Evolutionary conservation across 805 yeast species (phyloP).

Genomic region (Spathaspora passalidarum): DNA sequence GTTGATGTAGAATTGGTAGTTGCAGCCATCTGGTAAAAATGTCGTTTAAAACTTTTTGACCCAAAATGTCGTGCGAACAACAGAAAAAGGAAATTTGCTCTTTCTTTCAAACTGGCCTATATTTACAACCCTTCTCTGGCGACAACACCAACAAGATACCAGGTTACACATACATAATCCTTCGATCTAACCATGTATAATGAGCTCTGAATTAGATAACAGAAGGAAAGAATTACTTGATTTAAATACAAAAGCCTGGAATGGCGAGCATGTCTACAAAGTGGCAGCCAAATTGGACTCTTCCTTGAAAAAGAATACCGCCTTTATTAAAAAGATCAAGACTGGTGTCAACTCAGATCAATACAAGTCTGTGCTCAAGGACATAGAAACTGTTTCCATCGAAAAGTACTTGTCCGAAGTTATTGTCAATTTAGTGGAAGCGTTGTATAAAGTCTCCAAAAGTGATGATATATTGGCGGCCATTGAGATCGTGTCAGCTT

Average conservation of each 20-base stretch:
- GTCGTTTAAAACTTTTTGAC: too few relatives aligned
- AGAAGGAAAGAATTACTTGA: slow-evolving; percentile 17
- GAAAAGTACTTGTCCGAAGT: slow-evolving; percentile 76
- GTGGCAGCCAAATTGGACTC: slow-evolving; percentile 52
- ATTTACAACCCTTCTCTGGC: too few relatives aligned
- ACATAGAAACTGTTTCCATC: slow-evolving; percentile 58
- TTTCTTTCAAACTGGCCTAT: too few relatives aligned
- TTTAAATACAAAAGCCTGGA: slow-evolving; percentile 53
- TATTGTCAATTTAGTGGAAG: slow-evolving; percentile 59
- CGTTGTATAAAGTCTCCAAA: slow-evolving; percentile 49
- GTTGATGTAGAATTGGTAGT: neutral
- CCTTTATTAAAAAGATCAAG: slow-evolving; percentile 70
- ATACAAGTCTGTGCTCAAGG: slow-evolving; percentile 48
- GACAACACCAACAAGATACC: too few relatives aligned
- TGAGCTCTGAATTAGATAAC: slow-evolving; percentile 16
- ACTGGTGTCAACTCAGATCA: slow-evolving; percentile 55
- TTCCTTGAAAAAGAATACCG: slow-evolving; percentile 77
- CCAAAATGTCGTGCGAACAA: too few relatives aligned
- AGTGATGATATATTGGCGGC: slow-evolving; percentile 60
- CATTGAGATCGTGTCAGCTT: slow-evolving; percentile 62
- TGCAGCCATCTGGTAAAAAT: too few relatives aligned
- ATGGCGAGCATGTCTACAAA: slow-evolving; percentile 31
- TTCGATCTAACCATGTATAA: slow-evolving; percentile 1
- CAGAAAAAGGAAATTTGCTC: too few relatives aligned
- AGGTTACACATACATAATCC: too few relatives aligned